Evolutionary conservation across 169 alveolate genomes (phyloP).

Genomic region (Sarcocystis neurona): DNA sequence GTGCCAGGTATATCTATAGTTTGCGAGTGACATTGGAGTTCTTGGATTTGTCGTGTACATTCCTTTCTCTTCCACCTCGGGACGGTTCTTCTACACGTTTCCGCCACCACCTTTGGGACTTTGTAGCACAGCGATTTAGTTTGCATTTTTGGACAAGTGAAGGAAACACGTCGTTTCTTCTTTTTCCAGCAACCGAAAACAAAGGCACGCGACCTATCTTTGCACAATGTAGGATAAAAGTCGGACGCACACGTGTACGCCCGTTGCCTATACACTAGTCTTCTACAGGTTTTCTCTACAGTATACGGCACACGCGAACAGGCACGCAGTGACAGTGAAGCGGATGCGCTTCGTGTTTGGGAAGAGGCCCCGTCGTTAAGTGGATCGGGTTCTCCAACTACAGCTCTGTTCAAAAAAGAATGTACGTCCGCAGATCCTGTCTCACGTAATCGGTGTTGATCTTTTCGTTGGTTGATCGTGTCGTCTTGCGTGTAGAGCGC

Average conservation of each 20-base stretch:
- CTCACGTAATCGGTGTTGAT: no score
- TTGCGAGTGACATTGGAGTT: neutral
- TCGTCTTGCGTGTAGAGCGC: no score
- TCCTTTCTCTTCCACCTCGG: neutral
- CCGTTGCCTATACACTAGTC: neutral
- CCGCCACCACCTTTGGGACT: neutral
- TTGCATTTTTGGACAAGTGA: conserved; percentile 14
- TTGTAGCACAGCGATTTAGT: conserved; percentile 6
- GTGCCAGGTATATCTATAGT: neutral
- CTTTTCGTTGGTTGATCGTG: no score
- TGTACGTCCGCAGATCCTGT: no score
- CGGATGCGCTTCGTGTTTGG: no score
- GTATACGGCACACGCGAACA: conserved; percentile 27
- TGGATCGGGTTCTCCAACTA: no score
- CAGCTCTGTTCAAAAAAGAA: no score
- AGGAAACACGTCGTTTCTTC: neutral
- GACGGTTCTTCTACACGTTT: neutral
- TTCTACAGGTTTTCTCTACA: neutral
- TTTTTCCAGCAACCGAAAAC: neutral
- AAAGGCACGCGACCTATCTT: neutral
- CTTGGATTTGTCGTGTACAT: neutral
- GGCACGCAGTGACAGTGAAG: no score
- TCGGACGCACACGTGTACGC: conserved; percentile 30
- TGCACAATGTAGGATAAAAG: conserved; percentile 16
- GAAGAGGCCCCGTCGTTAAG: no score